Percentiles rank a stretch among this genome's conserved stretches.
These are phyloP conservation scores for Nephelium lappaceum DNA, from an alignment of 345 rosid species.

Conservation along the genomic window DNA sequence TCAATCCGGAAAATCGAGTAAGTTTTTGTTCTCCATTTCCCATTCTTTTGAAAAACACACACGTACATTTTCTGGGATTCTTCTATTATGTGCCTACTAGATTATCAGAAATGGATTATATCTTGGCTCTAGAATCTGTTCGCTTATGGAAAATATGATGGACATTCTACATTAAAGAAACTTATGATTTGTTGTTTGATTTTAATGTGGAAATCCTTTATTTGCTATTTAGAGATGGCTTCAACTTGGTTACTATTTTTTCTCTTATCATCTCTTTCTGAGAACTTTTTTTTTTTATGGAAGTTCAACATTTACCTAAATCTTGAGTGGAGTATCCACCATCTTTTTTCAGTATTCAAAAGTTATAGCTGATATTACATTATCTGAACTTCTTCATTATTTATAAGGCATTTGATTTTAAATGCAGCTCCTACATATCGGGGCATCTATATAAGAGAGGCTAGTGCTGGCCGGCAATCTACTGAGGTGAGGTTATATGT, in stretches of 20 bases:
- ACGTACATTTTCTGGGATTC: not conserved
- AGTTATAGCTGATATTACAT: not conserved
- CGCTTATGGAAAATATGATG: not conserved
- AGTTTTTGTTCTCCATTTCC: conserved; percentile 27
- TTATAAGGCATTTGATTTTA: conserved; percentile 21
- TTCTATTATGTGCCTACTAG: not conserved
- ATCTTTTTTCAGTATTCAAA: not conserved
- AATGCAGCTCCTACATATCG: conserved; percentile 76
- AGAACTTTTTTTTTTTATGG: not conserved
- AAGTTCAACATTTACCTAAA: too few species aligned
- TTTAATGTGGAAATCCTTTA: not conserved
- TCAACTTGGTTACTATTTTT: not conserved
- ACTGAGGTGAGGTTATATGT: conserved; percentile 64
- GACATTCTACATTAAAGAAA: not conserved
- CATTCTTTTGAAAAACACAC: not conserved
- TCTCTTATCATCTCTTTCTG: not conserved
- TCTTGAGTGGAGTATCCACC: not conserved
- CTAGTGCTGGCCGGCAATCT: conserved; percentile 62
- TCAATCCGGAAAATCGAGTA: conserved; percentile 83
- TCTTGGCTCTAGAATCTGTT: not conserved
- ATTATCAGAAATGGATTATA: not conserved
- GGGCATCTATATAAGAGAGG: conserved; percentile 93
- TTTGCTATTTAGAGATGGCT: not conserved
- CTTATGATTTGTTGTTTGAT: not conserved
- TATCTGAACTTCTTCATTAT: conserved; percentile 6